phyloP scores from a whole-genome alignment of 768 basidiomycete species.

The Leccinum aurantiacum region DNA sequence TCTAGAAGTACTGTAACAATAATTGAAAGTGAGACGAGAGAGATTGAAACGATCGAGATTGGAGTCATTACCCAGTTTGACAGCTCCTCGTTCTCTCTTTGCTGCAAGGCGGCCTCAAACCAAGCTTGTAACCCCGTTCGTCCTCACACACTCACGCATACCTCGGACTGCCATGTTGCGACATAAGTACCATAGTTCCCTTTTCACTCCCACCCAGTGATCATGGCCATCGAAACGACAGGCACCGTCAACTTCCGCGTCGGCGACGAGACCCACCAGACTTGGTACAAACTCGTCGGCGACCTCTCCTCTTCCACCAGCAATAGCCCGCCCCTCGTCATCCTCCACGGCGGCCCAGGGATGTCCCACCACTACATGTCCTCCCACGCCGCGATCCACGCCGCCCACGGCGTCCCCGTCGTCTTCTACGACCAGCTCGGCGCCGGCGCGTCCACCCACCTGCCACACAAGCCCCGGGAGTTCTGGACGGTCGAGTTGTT shows the following conservation, averaged over 20 bases:
- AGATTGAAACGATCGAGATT: no score
- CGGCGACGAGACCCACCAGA: constrained; percentile 31
- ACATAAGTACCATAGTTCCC: neutral
- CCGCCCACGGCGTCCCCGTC: constrained; percentile 34
- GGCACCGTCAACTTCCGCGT: constrained; percentile 20
- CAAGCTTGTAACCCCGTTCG: no score
- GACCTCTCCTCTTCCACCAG: constrained; percentile 26
- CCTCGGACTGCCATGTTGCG: no score
- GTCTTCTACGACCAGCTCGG: constrained; percentile 53
- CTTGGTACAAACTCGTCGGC: constrained; percentile 44
- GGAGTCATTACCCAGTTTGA: no score
- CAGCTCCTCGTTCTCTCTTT: no score
- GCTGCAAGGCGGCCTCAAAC: no score
- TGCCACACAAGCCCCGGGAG: constrained; percentile 34
- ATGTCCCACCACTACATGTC: constrained; percentile 34
- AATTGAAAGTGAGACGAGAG: no score
- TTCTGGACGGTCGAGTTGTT: constrained; percentile 52
- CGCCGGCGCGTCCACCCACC: constrained; percentile 43
- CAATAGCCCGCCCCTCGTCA: constrained; percentile 28
- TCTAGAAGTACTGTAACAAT: no score
- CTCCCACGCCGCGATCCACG: constrained; percentile 34
- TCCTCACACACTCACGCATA: no score
- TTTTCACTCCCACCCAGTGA: neutral
- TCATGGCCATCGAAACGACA: constrained; percentile 13
- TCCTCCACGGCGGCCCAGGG: constrained; percentile 46